Conservation (phyloP, 305 asterid genomes). For the Solanum hybrid region DNA sequence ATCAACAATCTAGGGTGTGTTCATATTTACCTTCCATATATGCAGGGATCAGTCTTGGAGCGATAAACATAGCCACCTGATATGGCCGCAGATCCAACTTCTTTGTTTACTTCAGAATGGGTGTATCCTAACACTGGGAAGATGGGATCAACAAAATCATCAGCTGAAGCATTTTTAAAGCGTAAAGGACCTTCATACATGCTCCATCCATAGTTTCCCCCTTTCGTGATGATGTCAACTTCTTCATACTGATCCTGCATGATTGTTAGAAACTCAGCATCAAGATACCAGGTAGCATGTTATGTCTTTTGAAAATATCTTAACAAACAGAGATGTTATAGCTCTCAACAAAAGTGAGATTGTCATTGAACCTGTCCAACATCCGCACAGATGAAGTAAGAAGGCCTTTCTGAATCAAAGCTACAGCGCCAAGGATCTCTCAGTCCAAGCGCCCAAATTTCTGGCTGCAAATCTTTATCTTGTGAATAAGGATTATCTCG, state of each 20-base stretch:
- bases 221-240: conserved; percentile 75
- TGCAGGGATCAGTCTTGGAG: conserved; percentile 79
- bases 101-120: conserved; percentile 59
- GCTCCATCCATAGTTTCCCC: conserved; percentile 94
- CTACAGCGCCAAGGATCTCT: conserved; percentile 96
- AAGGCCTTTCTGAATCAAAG: conserved; percentile 85
- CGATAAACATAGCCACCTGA: conserved; percentile 83
- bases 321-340: not conserved
- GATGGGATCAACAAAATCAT: conserved; percentile 45
- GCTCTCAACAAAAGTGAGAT: not conserved
- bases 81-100: conserved; percentile 87
- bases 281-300: not conserved
- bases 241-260: conserved; percentile 71
- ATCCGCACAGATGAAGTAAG: conserved; percentile 78
- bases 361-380: conserved; percentile 53
- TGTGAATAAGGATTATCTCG: conserved; percentile 63
- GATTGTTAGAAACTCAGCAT: not conserved
- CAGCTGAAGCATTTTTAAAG: conserved; percentile 49
- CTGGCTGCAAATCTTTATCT: conserved; percentile 55
- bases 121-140: conserved; percentile 76
- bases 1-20: not conserved
- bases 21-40: conserved; percentile 64
- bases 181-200: conserved; percentile 63
- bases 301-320: not conserved
- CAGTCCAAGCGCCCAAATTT: conserved; percentile 84